These are phyloP conservation scores for Moelleriella libera DNA, from an alignment of 2,329 filamentous ascomycete species.

Conservation along the genomic window DNA sequence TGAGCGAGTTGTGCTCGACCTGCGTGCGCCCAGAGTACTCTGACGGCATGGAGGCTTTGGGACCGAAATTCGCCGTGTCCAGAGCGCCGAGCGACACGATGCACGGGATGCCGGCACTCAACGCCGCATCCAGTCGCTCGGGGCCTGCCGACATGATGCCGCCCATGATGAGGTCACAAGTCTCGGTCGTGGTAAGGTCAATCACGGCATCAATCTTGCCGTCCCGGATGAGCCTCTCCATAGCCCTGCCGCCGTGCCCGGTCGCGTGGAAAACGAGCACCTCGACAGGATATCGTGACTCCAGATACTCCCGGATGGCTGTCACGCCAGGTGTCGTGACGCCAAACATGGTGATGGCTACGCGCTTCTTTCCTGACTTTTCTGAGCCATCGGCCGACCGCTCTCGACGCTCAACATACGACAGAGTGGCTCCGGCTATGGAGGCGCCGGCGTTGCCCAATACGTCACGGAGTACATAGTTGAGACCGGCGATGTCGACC, in stretches of 20 bases:
- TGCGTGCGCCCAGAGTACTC: slow-evolving; percentile 34
- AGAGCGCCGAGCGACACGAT: slow-evolving; percentile 35
- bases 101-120: slow-evolving; percentile 39
- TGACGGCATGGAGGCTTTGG: slow-evolving; percentile 37
- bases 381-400: background rate
- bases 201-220: slow-evolving; percentile 48
- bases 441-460: slow-evolving; percentile 49
- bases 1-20: slow-evolving; percentile 50
- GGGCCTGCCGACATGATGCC: slow-evolving; percentile 48
- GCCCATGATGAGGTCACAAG: slow-evolving; percentile 48
- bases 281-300: slow-evolving; percentile 32
- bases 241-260: slow-evolving; percentile 51
- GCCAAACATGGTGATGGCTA: slow-evolving; percentile 62
- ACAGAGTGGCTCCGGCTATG: slow-evolving; percentile 41
- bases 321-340: slow-evolving; percentile 56
- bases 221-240: slow-evolving; percentile 49
- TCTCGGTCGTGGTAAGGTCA: slow-evolving; percentile 59
- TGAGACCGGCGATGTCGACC: slow-evolving; percentile 55
- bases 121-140: slow-evolving; percentile 40
- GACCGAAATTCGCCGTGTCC: slow-evolving; percentile 53
- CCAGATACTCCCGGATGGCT: slow-evolving; percentile 34
- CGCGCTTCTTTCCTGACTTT: slow-evolving; percentile 20
- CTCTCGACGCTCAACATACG: slow-evolving; percentile 18
- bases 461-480: slow-evolving; percentile 41
- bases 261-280: slow-evolving; percentile 58